Conservation (phyloP, 805 yeast genomes). For the Candida verbasci region DNA sequence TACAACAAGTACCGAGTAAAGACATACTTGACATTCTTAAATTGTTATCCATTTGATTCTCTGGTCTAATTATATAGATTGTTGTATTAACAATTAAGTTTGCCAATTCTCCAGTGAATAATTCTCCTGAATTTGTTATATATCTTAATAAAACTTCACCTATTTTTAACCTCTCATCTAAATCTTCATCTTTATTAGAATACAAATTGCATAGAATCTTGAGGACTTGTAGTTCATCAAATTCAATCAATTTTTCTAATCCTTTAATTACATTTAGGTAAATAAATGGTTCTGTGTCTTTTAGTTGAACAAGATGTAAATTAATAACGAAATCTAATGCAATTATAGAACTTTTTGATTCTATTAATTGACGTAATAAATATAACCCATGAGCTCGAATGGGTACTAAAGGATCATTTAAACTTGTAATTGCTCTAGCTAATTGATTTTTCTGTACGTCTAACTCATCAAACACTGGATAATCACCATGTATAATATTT, state of each 20-base stretch:
- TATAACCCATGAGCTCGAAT: constrained; percentile 82
- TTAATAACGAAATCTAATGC: constrained; percentile 51
- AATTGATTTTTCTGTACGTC: constrained; percentile 39
- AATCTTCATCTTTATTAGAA: constrained; percentile 20
- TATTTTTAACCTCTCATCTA: constrained; percentile 70
- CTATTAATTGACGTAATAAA: constrained; percentile 53
- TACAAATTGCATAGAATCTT: constrained; percentile 37
- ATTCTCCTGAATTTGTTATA: constrained; percentile 45
- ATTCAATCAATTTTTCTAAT: constrained; percentile 53
- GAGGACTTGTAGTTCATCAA: constrained; percentile 33
- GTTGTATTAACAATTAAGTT: constrained; percentile 40
- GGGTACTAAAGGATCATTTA: constrained; percentile 79
- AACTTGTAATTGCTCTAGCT: constrained; percentile 57
- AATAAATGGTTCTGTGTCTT: constrained; percentile 81
- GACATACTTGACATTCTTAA: constrained; percentile 86
- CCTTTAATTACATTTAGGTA: constrained; percentile 84
- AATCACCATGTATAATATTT: constrained; percentile 22
- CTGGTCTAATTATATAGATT: constrained; percentile 34
- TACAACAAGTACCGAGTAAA: constrained; percentile 67
- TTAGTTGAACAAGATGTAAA: constrained; percentile 59
- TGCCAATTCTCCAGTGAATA: constrained; percentile 44
- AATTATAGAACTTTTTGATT: constrained; percentile 47
- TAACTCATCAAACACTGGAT: constrained; percentile 13
- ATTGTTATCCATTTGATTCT: constrained; percentile 46
- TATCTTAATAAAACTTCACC: constrained; percentile 77